phyloP scores from a whole-genome alignment of 805 yeast species.

The Candida manassasensis region DNA sequence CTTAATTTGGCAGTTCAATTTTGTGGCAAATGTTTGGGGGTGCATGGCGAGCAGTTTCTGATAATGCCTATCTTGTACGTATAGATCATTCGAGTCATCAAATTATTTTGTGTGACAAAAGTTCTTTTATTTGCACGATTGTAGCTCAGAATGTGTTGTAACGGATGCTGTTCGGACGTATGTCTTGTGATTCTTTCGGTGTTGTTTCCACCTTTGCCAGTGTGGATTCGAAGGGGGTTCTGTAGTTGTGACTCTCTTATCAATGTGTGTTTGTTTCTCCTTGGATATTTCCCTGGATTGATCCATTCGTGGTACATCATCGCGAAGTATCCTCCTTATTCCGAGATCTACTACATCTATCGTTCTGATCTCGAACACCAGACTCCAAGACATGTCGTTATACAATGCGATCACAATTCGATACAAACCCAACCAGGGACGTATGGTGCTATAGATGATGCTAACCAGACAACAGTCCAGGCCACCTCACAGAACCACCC shows the following conservation, averaged over 20 bases:
- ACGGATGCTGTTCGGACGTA: conserved; percentile 46
- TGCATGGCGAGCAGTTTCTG: too few species aligned
- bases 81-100: too few species aligned
- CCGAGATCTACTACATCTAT: conserved; percentile 31
- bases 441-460: conserved; percentile 27
- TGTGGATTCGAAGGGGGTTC: conserved; percentile 58
- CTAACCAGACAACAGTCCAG: too few species aligned
- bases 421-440: conserved; percentile 10
- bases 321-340: conserved; percentile 42
- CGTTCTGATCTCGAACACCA: conserved; percentile 31
- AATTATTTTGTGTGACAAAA: too few species aligned
- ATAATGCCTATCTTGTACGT: too few species aligned
- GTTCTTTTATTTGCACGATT: too few species aligned
- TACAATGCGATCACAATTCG: conserved; percentile 6
- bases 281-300: conserved; percentile 50
- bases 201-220: conserved; percentile 72
- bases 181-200: conserved; percentile 55
- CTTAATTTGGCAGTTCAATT: too few species aligned
- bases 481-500: too few species aligned
- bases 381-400: conserved; percentile 7
- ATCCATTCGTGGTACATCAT: conserved; percentile 48
- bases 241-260: conserved; percentile 49
- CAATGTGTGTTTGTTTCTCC: conserved; percentile 37
- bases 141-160: conserved; percentile 10
- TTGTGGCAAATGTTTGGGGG: too few species aligned